Evolutionary conservation across 2,329 filamentous ascomycete species (phyloP), one percentile per base, ranked within the genome.

Genomic region (Nemania sp.): DNA sequence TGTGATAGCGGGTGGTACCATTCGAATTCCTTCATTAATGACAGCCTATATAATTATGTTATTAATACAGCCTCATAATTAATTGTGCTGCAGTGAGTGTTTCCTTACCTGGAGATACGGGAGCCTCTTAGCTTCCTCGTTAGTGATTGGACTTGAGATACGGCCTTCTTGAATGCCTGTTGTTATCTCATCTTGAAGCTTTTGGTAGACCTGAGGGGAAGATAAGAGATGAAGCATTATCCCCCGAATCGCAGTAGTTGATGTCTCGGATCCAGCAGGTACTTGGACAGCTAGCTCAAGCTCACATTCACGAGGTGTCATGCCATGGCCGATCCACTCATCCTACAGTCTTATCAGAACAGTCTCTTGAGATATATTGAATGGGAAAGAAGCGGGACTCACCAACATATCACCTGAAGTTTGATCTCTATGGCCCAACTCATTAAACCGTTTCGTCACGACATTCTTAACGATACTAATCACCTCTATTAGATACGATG

Each of bases 21-120:
- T 68, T 39, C 68, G 62, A 6, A 71, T 34, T 2, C 69, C 68
- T 60, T 71, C 69, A n/a, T 65, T 54, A 42, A 71, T 67, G 3
- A 71, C 64, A 20, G 69, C 69, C 69, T 71, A 5, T 29, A 25
- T 1, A n/a, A 1, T 13, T n/a, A n/a, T n/a, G n/a, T 46, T 50
- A 48, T 13, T 43, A 51, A 47, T 7, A 21, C 40, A 32, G 17
- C n/a, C 15, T 34, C 42, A 2, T 1, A 18, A n/a, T n/a, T n/a
- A 39, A 37, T 17, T 12, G 7, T 12, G 2, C 21, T 18, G 10
- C 1, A n/a, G 12, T 7, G 6, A 10, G 1, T 18, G 18, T 25
- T 40, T 7, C 39, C 62, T 25, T 50, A 71, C 69, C 57, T 70
- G 69, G 13, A 70, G 61, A 56, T 70, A 71, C 1, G 68, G 66